Evolutionary conservation across 345 rosid species (phyloP).

Genomic region (Sonneratia alba): DNA sequence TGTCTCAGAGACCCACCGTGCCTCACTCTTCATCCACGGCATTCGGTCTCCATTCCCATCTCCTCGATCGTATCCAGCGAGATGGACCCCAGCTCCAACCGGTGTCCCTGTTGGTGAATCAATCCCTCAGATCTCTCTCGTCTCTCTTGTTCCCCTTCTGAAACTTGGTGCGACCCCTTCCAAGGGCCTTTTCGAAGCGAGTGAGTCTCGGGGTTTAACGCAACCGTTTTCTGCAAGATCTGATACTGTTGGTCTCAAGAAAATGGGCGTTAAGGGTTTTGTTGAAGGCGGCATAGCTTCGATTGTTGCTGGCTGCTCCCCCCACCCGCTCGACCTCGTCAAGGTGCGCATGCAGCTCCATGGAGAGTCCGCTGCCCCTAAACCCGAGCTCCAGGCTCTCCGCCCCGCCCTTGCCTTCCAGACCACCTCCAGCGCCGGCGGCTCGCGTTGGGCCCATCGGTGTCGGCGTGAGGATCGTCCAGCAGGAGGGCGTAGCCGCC

Average conservation of each 20-base stretch:
- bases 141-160: too few species aligned
- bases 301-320: slow-evolving; percentile 60
- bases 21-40: too few species aligned
- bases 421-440: neutral
- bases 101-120: too few species aligned
- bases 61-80: too few species aligned
- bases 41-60: too few species aligned
- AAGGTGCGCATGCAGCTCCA: slow-evolving; percentile 89
- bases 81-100: too few species aligned
- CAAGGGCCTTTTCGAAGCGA: too few species aligned
- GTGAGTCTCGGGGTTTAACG: too few species aligned
- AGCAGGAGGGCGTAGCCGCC: slow-evolving; percentile 54
- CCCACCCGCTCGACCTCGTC: slow-evolving; percentile 82
- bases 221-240: too few species aligned
- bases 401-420: slow-evolving; percentile 70
- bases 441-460: slow-evolving; percentile 43
- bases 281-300: slow-evolving; percentile 89
- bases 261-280: slow-evolving; percentile 62
- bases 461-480: slow-evolving; percentile 42
- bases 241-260: neutral
- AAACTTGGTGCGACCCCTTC: too few species aligned
- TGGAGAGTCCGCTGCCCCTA: slow-evolving; percentile 40
- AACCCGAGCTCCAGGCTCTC: slow-evolving; percentile 26
- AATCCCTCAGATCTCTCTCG: too few species aligned
- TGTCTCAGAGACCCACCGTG: too few species aligned